These are phyloP conservation scores for Bonia amplexicaulis DNA, from an alignment of 176 grass and related monocot genomes.

Conservation along the genomic window DNA sequence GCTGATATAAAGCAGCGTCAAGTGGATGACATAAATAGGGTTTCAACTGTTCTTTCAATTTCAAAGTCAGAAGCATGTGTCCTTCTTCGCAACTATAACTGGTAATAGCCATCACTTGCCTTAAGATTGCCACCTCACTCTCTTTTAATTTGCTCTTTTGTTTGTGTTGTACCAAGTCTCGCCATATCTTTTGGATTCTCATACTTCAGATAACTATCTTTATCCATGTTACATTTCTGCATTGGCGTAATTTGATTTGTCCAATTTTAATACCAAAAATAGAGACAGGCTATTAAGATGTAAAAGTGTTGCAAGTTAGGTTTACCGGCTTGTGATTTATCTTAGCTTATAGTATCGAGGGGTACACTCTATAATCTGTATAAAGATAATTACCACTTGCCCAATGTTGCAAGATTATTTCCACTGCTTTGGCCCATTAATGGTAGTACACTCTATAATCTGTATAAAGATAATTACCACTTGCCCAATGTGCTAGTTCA, in stretches of 20 bases:
- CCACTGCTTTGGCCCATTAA: slow-evolving; percentile 7
- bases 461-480: neutral
- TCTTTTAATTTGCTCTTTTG: neutral
- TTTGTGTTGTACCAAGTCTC: neutral
- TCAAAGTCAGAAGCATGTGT: slow-evolving; percentile 68
- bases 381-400: too few species aligned
- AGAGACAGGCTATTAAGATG: neutral
- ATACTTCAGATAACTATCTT: neutral
- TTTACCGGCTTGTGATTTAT: neutral
- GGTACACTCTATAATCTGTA: too few species aligned
- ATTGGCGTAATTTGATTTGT: neutral
- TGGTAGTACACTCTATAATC: neutral
- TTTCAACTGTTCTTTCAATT: slow-evolving; percentile 97
- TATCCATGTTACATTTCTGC: neutral
- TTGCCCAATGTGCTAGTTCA: neutral
- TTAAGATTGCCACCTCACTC: neutral
- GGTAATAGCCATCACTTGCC: slow-evolving; percentile 34
- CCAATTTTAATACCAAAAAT: neutral
- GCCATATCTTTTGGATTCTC: neutral
- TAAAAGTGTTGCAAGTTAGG: neutral
- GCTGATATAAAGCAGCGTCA: slow-evolving; percentile 77
- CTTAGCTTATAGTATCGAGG: neutral
- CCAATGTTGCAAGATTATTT: too few species aligned
- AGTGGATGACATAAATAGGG: slow-evolving; percentile 86
- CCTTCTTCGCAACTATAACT: slow-evolving; percentile 86